Evolutionary conservation across 306 rosid genomes (phyloP).

Genomic region (Malus orientalis): DNA sequence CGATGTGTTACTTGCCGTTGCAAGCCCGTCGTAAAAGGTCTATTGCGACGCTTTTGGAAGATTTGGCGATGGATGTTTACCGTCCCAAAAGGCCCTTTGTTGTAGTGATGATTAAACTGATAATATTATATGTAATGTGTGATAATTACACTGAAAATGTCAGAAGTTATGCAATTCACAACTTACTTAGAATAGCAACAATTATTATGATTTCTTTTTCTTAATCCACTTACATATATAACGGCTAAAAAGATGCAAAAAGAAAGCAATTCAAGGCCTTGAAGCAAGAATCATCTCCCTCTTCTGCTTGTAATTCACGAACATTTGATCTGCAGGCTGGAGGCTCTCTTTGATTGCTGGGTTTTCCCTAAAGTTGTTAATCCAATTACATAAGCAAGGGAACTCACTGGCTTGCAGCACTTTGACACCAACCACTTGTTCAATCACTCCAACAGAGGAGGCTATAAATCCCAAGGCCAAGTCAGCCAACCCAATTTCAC

Average conservation of each 20-base stretch:
- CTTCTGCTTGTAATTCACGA: not conserved
- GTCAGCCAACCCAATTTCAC: conserved; percentile 12
- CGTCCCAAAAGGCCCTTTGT: too few relatives aligned
- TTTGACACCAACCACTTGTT: conserved; percentile 6
- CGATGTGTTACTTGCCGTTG: too few relatives aligned
- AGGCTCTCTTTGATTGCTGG: conserved; percentile 10
- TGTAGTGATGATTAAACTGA: too few relatives aligned
- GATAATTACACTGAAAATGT: too few relatives aligned
- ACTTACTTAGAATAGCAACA: too few relatives aligned
- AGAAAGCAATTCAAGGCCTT: not conserved
- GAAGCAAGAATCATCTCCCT: not conserved
- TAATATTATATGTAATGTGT: too few relatives aligned
- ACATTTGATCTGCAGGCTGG: not conserved
- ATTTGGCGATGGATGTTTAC: too few relatives aligned
- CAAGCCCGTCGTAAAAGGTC: too few relatives aligned
- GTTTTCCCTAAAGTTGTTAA: conserved; percentile 1
- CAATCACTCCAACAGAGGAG: not conserved
- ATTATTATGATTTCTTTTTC: not conserved
- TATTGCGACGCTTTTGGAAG: too few relatives aligned
- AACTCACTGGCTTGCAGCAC: conserved; percentile 4
- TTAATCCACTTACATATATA: not conserved
- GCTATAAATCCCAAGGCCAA: conserved; percentile 14
- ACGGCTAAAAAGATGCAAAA: not conserved
- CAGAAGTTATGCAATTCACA: too few relatives aligned
- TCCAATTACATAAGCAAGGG: conserved; percentile 13